Evolutionary conservation across 2,329 filamentous ascomycete genomes (phyloP), one percentile per base, ranked within the genome.

Genomic region (Neonectria ditissima): DNA sequence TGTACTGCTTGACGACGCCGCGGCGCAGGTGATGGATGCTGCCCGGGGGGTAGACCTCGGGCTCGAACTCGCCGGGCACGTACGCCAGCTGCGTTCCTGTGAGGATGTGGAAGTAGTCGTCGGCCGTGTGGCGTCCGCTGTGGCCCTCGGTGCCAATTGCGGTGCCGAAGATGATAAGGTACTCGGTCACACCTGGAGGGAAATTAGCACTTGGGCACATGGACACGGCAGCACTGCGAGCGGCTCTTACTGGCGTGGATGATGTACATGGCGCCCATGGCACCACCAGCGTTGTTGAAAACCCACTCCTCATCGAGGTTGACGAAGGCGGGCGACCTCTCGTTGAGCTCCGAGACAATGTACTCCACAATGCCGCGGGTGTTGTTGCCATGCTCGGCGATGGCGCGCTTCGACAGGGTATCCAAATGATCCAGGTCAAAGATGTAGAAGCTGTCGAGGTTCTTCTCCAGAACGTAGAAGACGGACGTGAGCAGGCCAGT

Each of bases 91-190:
- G 90, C 72, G 89, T 88, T 72, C 94, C 94, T 34, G 84, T 83
- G 32, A 97, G 85, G 83, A 97, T 97, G 84, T 94, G 88, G 85
- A 97, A 97, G 85, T 96, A 97, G 84, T 97, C 94, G 80, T 97
- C 92, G 16, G 93, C 93, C 13, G 93, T 95, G 85, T 97, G 94
- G 54, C 93, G 91, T 68, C 94, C 94, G 1, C 89, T 88, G 84
- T 97, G 93, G 65, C 94, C 94, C 80, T 97, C 93, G 13, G 94
- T 97, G 72, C 93, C 93, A 70, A 94, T 81, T 10, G 92, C 86
- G 1, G 92, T 92, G 77, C 92, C 93, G 78, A 96, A 97, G 80
- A 97, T 89, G 78, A 97, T 96, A 70, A 97, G 83, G 81, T 97
- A 97, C 80, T 97, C 94, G 20, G 93, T 97, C 65, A 97, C 84